phyloP scores from a whole-genome alignment of 768 basidiomycete genomes.

The Trametes cinnabarina region DNA sequence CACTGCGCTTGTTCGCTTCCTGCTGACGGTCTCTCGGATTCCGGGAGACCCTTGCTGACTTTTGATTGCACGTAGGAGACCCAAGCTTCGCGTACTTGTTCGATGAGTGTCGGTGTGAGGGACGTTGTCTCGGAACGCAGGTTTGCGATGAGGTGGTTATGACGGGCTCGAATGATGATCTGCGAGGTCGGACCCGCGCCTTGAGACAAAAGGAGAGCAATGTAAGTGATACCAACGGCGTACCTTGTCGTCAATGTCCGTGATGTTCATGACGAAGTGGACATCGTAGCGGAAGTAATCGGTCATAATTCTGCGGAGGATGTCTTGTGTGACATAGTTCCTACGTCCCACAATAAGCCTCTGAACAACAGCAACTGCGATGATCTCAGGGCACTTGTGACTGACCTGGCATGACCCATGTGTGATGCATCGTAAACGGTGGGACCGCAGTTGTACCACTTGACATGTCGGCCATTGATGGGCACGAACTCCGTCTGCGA shows the following conservation, averaged over 20 bases:
- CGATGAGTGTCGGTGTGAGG: conserved; percentile 59
- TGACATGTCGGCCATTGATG: conserved; percentile 66
- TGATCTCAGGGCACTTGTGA: not conserved
- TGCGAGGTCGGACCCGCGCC: conserved; percentile 32
- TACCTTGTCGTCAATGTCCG: conserved; percentile 99
- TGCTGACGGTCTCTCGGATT: conserved; percentile 41
- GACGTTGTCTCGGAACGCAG: conserved; percentile 53
- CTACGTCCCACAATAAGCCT: conserved; percentile 38
- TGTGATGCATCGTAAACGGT: conserved; percentile 98
- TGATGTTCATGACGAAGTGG: conserved; percentile 99
- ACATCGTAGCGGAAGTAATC: conserved; percentile 98
- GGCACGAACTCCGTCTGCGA: conserved; percentile 75
- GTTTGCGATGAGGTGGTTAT: conserved; percentile 65
- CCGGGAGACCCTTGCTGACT: conserved; percentile 62
- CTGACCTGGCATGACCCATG: conserved; percentile 96
- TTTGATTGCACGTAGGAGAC: conserved; percentile 57
- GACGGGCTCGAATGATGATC: conserved; percentile 93
- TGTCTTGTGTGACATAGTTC: conserved; percentile 96
- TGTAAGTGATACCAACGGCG: conserved; percentile 11
- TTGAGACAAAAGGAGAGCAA: not conserved
- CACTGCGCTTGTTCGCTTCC: conserved; percentile 56
- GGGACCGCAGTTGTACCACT: conserved; percentile 99
- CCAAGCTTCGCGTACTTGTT: conserved; percentile 63
- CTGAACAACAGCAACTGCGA: not conserved
- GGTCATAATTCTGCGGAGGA: conserved; percentile 82